phyloP scores from a whole-genome alignment of 495 filamentous ascomycete species.

The Penicillium tannophilum region DNA sequence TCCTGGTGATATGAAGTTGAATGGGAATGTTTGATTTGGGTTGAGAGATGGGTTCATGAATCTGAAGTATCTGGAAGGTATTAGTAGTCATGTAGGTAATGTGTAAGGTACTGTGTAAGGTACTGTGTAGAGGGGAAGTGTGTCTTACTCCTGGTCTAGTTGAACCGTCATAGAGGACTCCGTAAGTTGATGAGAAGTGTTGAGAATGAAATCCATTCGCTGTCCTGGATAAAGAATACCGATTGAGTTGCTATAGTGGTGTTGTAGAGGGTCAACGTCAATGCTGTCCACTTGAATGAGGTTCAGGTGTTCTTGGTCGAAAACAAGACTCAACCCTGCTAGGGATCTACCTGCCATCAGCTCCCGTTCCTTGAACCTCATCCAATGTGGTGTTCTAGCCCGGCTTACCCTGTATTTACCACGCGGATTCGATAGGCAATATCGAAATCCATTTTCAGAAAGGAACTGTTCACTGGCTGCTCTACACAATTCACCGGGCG shows the following conservation, averaged over 20 bases:
- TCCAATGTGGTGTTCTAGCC: too few relatives aligned
- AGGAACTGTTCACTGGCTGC: constrained; percentile 18
- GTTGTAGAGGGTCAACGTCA: background rate
- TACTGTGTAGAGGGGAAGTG: background rate
- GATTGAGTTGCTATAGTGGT: background rate
- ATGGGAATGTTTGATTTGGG: constrained; percentile 43
- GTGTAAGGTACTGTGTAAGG: background rate
- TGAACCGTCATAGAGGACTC: background rate
- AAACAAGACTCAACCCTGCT: background rate
- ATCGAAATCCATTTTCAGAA: constrained; percentile 20
- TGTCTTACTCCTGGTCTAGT: background rate
- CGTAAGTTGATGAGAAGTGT: background rate
- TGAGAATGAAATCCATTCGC: background rate
- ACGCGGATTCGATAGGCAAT: background rate
- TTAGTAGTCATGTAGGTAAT: background rate
- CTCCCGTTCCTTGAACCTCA: too few relatives aligned
- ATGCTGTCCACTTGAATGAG: background rate
- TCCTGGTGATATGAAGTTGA: constrained; percentile 17
- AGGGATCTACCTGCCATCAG: background rate
- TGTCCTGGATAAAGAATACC: background rate
- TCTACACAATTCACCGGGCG: constrained; percentile 43
- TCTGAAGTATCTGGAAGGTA: constrained; percentile 42
- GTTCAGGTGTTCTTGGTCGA: background rate
- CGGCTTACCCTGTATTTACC: background rate
- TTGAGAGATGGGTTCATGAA: constrained; percentile 48